Conservation (phyloP, 495 filamentous ascomycete species). For the Clavariopsis aquatica region DNA sequence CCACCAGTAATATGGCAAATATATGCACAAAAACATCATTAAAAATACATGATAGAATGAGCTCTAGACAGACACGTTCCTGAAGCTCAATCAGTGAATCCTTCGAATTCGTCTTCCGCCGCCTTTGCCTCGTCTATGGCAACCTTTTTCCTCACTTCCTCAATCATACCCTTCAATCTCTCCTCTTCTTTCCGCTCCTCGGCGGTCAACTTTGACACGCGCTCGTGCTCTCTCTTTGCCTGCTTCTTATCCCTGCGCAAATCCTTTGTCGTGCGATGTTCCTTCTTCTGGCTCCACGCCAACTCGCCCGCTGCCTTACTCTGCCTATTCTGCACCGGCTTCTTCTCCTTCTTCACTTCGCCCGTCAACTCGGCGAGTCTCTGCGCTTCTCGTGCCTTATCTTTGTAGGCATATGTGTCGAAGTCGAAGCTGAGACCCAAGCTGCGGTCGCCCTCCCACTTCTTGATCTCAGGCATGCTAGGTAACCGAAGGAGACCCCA, state of each 20-base stretch:
- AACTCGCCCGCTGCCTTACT: conserved; percentile 57
- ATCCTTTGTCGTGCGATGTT: conserved; percentile 65
- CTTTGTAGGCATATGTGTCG: conserved; percentile 68
- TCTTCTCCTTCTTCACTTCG: not conserved
- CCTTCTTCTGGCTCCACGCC: conserved; percentile 84
- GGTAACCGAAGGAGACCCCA: conserved; percentile 86
- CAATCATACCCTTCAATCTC: conserved; percentile 73
- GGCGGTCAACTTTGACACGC: conserved; percentile 67
- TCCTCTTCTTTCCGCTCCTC: conserved; percentile 68
- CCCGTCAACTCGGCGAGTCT: conserved; percentile 57
- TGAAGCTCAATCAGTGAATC: conserved; percentile 42
- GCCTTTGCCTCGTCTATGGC: conserved; percentile 37
- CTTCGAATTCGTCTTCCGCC: conserved; percentile 43
- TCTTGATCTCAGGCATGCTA: conserved; percentile 88
- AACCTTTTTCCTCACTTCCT: conserved; percentile 63
- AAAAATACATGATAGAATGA: no score
- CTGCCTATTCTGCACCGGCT: conserved; percentile 35
- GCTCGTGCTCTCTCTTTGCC: conserved; percentile 68
- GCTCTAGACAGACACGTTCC: not conserved
- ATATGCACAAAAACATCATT: no score
- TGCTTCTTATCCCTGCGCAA: conserved; percentile 73
- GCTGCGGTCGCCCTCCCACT: conserved; percentile 63
- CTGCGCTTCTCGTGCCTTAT: conserved; percentile 73
- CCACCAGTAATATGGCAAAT: no score
- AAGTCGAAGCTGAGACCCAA: conserved; percentile 65